Base-by-base conservation (phyloP, 768 basidiomycete genomes). In the Trametes villosa region DNA sequence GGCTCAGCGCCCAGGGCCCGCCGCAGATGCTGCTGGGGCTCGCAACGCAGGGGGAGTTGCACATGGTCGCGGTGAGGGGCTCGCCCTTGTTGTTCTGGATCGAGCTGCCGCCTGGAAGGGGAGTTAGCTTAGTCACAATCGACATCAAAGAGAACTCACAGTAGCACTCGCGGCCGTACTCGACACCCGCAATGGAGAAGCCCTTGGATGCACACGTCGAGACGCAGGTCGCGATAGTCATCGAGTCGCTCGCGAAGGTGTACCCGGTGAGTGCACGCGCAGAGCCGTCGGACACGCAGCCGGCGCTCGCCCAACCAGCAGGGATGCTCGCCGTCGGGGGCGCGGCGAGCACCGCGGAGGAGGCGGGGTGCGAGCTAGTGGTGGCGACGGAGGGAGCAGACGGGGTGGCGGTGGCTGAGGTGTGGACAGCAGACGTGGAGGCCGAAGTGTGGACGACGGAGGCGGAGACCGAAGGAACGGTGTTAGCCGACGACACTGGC, bases 121-220 rank as follows among this genome's bases (percentile, higher is more conserved):
- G 11, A 13, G 42, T 30, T n/a, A 50, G 24, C 12, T n/a, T 2
- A 31, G 8, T 11, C 5, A 17, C n/a, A 1, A 26, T 13, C 44
- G 13, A 15, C 18, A 12, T 30, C 17, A 51, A 6, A 20, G 18
- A n/a, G 20, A 1, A 59, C 65, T 54, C 50, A 65, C 75, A 76
- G 66, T 70, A 74, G 63, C 75, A 75, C 58, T 76, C 71, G 30
- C 55, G 48, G 53, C 69, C 64, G 65, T 68, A 74, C 65, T 76
- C 72, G 41, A 74, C 44, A 30, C 74, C 76, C 27, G 75, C 76
- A 41, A 71, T 60, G 8, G 62, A 53, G 71, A 69, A 74, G 22
- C 71, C 70, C 51, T 67, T 62, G 27, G 58, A 34, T 1, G 64
- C 53, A 64, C 78, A 79, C 18, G 65, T 67, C 38, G 67, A 31